Percentiles rank a stretch among this genome's conserved stretches.
Evolutionary conservation across 805 yeast species (phyloP).

Genomic region (Yarrowia divulgata): DNA sequence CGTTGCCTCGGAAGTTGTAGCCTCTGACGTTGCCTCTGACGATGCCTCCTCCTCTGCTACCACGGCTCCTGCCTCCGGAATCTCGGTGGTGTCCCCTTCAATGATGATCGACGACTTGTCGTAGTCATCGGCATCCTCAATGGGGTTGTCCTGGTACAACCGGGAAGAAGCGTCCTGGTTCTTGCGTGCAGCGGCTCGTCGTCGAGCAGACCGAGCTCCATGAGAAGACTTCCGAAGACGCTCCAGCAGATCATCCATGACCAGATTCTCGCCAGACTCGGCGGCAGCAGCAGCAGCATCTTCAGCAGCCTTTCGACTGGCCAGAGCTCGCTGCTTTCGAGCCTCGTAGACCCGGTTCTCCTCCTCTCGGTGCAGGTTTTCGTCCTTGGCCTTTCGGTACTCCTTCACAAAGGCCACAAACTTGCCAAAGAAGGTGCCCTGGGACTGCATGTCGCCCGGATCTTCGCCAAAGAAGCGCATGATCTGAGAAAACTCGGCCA

Average conservation of each 20-base stretch:
- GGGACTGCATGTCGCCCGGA: slow-evolving; percentile 68
- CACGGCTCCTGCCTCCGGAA: background rate
- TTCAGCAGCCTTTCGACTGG: slow-evolving; percentile 53
- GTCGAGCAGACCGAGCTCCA: slow-evolving; percentile 80
- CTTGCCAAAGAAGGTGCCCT: slow-evolving; percentile 75
- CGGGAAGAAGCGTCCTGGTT: slow-evolving; percentile 57
- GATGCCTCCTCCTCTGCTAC: background rate
- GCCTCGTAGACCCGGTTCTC: slow-evolving; percentile 79
- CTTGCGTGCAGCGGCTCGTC: slow-evolving; percentile 77
- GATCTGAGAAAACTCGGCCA: slow-evolving; percentile 69
- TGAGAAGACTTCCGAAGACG: slow-evolving; percentile 82
- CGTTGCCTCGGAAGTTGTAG: background rate
- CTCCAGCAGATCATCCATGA: slow-evolving; percentile 87
- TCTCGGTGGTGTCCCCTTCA: slow-evolving; percentile 21
- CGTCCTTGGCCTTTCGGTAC: slow-evolving; percentile 79
- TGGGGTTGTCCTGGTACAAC: slow-evolving; percentile 44
- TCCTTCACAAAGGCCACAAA: slow-evolving; percentile 81
- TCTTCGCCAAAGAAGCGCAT: slow-evolving; percentile 94
- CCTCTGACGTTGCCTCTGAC: background rate
- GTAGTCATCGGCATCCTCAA: slow-evolving; percentile 35
- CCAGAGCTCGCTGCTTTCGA: slow-evolving; percentile 65
- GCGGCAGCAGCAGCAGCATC: slow-evolving; percentile 45
- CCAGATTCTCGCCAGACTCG: slow-evolving; percentile 53
- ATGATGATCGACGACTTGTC: slow-evolving; percentile 22
- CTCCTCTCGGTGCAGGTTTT: slow-evolving; percentile 81